phyloP scores from a whole-genome alignment of 148 eudicot genomes.

The Dianthus caryophyllus region DNA sequence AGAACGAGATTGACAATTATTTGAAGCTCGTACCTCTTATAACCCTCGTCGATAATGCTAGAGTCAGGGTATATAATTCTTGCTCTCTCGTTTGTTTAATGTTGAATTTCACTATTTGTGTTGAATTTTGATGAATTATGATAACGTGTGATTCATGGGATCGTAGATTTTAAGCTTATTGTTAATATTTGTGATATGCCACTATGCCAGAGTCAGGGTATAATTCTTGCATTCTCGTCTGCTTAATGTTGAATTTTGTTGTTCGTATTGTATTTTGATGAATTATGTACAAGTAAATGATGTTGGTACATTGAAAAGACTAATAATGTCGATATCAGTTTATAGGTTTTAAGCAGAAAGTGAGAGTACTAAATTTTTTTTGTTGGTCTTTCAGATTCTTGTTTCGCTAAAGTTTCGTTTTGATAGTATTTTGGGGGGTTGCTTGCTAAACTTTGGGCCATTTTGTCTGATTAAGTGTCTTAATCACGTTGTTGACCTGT shows the following conservation, averaged over 20 bases:
- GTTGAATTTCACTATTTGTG: background rate
- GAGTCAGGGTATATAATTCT: slow-evolving; percentile 78
- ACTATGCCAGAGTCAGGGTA: too few relatives aligned
- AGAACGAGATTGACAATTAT: slow-evolving; percentile 84
- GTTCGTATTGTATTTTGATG: too few relatives aligned
- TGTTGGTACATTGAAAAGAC: too few relatives aligned
- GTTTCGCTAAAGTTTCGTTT: slow-evolving; percentile 10
- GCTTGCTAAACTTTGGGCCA: slow-evolving; percentile 16
- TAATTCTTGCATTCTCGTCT: too few relatives aligned
- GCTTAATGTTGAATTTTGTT: too few relatives aligned
- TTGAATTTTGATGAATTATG: slow-evolving; percentile 4
- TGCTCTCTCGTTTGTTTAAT: background rate
- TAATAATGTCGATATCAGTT: too few relatives aligned
- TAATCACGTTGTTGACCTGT: slow-evolving; percentile 25
- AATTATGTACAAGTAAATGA: too few relatives aligned
- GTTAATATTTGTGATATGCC: too few relatives aligned
- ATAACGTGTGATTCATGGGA: background rate
- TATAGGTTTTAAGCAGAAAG: slow-evolving; percentile 13
- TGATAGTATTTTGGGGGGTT: slow-evolving; percentile 8
- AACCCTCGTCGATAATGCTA: slow-evolving; percentile 92
- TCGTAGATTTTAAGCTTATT: slow-evolving; percentile 12
- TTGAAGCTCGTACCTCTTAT: slow-evolving; percentile 92
- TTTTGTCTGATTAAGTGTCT: slow-evolving; percentile 22
- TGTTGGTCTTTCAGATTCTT: slow-evolving; percentile 7
- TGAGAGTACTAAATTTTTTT: background rate